Evolutionary conservation across 805 yeast species (phyloP), one percentile per base, ranked within the genome.

Genomic region (Starmerella lactis-condensi): DNA sequence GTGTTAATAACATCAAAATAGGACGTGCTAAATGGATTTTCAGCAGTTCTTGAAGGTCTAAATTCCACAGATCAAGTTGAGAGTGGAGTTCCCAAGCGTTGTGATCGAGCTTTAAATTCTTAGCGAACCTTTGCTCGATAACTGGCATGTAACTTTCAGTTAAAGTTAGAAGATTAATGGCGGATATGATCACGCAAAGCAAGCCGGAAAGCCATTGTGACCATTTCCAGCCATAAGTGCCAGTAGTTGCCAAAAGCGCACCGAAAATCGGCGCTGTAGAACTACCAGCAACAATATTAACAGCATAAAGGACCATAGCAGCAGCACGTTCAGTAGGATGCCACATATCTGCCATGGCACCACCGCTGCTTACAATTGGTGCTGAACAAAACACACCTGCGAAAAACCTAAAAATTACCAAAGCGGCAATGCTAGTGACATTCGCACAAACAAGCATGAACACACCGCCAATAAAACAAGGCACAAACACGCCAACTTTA

Each of bases 11-110:
- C 56, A 85, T 78, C 45, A 68, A 69, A 38, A 83, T 54, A 2
- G 95, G 95, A 47, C 93, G 66, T 39, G 68, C 54, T 29, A 82
- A 60, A 57, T 82, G 76, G 12, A 77, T 66, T 38, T 66, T 62
- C 37, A 77, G 45, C 51, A 82, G 59, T 50, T 81, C 92, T 17
- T 56, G 57, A 26, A 77, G 50, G 1, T 75, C 54, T 50, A 79
- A 51, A 31, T 82, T 77, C 48, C 67, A 70, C 22, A 85, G 89
- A 19, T 85, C 96, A 52, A 78, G 93, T 57, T 76, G 89, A 17
- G 93, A 75, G 78, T 81, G 82, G 40, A 78, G 75, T 45, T 73
- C 74, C 39, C 63, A 62, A 48, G 78, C 74, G 27, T 89, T 83
- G 4, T 93, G 74, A 50, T 71, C 73, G 44, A 67, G 64, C 57